Evolutionary conservation across 2,329 filamentous ascomycete genomes (phyloP), one percentile per base, ranked within the genome.

Genomic region (Elsinoe fawcettii): DNA sequence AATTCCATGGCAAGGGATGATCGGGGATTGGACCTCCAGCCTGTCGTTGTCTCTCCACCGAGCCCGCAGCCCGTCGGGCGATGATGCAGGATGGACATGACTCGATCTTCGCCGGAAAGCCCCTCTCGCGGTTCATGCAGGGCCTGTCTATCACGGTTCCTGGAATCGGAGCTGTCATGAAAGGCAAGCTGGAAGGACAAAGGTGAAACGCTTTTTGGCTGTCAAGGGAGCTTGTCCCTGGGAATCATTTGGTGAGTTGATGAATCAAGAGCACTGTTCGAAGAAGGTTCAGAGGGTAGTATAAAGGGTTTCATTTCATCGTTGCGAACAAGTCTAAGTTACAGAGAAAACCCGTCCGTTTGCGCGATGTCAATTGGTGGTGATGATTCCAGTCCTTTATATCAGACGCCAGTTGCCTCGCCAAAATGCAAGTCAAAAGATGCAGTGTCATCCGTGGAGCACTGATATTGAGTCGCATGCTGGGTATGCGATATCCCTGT

Each of bases 361-460:
- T 34, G 32, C 32, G 7, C 32, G 7, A 37, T 53, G 32, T 39
- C 30, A 22, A 18, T 37, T 34, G 18, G 49, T 34, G 18, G 49
- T 53, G 49, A 22, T 53, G 32, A 34, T 32, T 36, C 30, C 14
- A 18, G 34, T 37, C 49, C 49, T 53, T 36, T 53, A 39, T 39
- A 16, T 36, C 25, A 37, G 32, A 53, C 49, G 34, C 49, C 49
- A 22, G 16, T 36, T 53, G 49, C 34, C 49, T 53, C 32, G 34
- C 49, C 49, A 53, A 39, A 53, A 53, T 53, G 49, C 49, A 53
- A 37, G 49, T 34, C 30, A 16, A 53, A 37, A 37, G 49, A 37
- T 53, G 32, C 49, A 53, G 34, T 53, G 49, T 12, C 49, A 22
- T 53, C 49, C 49, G 49, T 53, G 11, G 49, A 53, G 49, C 20